Base-by-base conservation (phyloP, 139 green algal species). In the Chlorella sp. region DNA sequence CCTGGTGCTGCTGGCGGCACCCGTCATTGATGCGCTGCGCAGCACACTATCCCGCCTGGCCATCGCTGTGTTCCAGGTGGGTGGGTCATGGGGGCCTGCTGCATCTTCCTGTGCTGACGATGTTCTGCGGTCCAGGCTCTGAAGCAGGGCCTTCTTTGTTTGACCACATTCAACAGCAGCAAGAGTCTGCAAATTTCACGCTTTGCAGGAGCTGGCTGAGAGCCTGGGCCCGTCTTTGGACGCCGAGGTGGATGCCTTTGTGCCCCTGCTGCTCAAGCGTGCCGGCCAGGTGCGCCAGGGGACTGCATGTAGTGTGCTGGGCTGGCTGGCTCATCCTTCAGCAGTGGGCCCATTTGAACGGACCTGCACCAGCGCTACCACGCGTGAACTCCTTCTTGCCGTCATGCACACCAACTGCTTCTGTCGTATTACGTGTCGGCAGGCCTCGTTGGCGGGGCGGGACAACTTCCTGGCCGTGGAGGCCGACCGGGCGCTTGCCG, bases 391-490 rank as follows among this genome's bases (percentile, higher is more conserved):
- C n/a, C n/a, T n/a, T n/a, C n/a, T n/a, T 56, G 68, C 68, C 56
- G 34, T 36, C 18, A 17, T n/a, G n/a, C n/a, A n/a, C n/a, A n/a
- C n/a, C n/a, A n/a, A n/a, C n/a, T n/a, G n/a, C n/a, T n/a, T n/a
- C n/a, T n/a, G n/a, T n/a, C n/a, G n/a, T n/a, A n/a, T n/a, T n/a
- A n/a, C n/a, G n/a, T n/a, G n/a, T n/a, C n/a, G n/a, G n/a, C n/a
- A 82, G 76, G 86, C 95, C 3, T 94, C 91, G 47, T 92, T 92
- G 60, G 93, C 92, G 57, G 93, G 94, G 21, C 90, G 94, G 16
- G 94, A 97, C 81, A 97, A 94, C 86, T 98, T 96, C 85, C 90
- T 98, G 30, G 88, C 92, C 2, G 78, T 86, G 11, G 93, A 96
- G 74, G 94, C 95, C 1, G 93, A 97, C 87, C 86, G 85, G 41